These are phyloP conservation scores for Pleurotus eryngii DNA, from an alignment of 768 basidiomycete species.

Conservation along the genomic window DNA sequence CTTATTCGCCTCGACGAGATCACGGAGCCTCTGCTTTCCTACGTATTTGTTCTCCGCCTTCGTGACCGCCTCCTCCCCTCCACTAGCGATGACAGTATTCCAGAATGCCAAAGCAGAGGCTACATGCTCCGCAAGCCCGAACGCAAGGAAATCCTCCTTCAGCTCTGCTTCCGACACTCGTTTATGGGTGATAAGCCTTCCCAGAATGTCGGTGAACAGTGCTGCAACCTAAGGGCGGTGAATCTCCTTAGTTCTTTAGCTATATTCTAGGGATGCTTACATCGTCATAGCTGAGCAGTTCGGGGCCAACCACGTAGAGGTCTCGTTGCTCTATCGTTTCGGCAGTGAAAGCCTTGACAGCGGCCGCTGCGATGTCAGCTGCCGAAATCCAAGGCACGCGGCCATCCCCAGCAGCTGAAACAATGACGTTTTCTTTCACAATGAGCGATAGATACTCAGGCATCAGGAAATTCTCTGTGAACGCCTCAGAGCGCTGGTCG, in stretches of 20 bases:
- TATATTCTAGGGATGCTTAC: slow-evolving; percentile 11
- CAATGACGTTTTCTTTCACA: slow-evolving; percentile 24
- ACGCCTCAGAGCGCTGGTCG: neutral
- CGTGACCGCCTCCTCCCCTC: neutral
- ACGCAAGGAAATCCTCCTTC: neutral
- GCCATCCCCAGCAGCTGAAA: slow-evolving; percentile 24
- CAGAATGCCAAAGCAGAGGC: neutral
- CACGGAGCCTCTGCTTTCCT: neutral
- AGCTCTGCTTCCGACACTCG: slow-evolving; percentile 10
- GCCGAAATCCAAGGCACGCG: slow-evolving; percentile 25
- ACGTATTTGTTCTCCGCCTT: neutral
- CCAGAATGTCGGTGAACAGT: slow-evolving; percentile 21
- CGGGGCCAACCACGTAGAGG: slow-evolving; percentile 29
- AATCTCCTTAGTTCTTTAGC: neutral
- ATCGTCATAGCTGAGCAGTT: slow-evolving; percentile 27
- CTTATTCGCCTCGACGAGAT: neutral
- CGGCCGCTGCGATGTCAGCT: slow-evolving; percentile 30
- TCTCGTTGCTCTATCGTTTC: slow-evolving; percentile 23
- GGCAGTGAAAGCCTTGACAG: slow-evolving; percentile 24
- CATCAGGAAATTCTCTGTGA: slow-evolving; percentile 28
- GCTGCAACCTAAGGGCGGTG: slow-evolving; percentile 17
- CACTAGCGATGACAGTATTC: neutral
- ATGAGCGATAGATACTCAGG: slow-evolving; percentile 9
- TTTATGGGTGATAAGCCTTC: slow-evolving; percentile 26
- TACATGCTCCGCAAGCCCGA: neutral